Percentiles rank a stretch among this genome's conserved stretches.
These are phyloP conservation scores for Dictyostelium firmibasis DNA, from an alignment of 78 protist genomes.

Conservation along the genomic window DNA sequence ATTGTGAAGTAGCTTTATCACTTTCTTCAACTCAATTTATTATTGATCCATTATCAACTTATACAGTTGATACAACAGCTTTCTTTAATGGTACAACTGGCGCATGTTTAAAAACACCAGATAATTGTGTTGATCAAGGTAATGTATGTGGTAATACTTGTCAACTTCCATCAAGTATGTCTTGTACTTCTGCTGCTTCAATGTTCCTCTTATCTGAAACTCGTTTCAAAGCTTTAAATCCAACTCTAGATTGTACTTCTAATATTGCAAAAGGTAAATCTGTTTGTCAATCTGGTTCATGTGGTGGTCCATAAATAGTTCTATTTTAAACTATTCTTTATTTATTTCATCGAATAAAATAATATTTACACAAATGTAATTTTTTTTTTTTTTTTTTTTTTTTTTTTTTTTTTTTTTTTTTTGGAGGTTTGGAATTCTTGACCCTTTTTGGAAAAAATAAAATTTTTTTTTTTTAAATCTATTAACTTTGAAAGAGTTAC, in stretches of 20 bases:
- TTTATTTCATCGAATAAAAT: no score
- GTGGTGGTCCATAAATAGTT: conserved; percentile 29
- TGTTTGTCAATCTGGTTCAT: conserved; percentile 2
- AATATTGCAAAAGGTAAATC: background rate
- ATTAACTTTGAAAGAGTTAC: no score
- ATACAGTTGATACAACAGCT: background rate
- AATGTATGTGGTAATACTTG: conserved; percentile 11
- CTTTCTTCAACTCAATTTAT: background rate
- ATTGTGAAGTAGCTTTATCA: background rate
- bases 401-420: no score
- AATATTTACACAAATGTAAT: no score
- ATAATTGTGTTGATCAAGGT: conserved; percentile 3
- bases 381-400: no score
- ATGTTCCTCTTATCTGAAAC: background rate
- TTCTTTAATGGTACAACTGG: background rate
- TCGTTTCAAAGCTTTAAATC: background rate
- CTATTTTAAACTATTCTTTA: no score
- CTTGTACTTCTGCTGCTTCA: background rate
- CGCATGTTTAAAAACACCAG: background rate
- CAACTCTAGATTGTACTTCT: background rate
- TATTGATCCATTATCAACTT: background rate
- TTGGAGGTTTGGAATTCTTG: no score
- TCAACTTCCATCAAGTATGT: background rate
- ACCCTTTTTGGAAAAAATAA: no score
- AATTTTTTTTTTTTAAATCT: no score